Percentiles rank a stretch among this genome's conserved stretches.
Conservation (phyloP, 495 filamentous ascomycete genomes). For the Hypoxylon rickii region DNA sequence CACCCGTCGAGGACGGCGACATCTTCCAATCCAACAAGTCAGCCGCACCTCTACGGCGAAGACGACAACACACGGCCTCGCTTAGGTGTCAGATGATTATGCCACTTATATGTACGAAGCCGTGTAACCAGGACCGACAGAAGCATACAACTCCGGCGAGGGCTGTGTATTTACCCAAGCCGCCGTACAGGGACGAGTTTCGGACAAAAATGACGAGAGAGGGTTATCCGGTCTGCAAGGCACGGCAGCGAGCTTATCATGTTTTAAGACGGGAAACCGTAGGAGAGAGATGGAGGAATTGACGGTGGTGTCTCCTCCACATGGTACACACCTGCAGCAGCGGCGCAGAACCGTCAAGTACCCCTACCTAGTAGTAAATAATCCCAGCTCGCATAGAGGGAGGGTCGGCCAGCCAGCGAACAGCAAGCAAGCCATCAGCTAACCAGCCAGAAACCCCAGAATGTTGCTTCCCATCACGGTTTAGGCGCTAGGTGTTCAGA, state of each 20-base stretch:
- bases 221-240: conserved; percentile 40
- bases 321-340: conserved; percentile 38
- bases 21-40: conserved; percentile 39
- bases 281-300: conserved; percentile 25
- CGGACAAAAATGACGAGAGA: conserved; percentile 33
- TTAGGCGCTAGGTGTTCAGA: conserved; percentile 32
- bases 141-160: conserved; percentile 33
- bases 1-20: conserved; percentile 56
- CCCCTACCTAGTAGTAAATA: conserved; percentile 30
- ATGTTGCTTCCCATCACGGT: conserved; percentile 38
- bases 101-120: conserved; percentile 21
- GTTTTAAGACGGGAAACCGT: conserved; percentile 32
- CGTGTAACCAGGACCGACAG: conserved; percentile 31
- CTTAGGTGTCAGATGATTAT: conserved; percentile 26
- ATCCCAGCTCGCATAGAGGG: conserved; percentile 11
- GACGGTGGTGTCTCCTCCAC: conserved; percentile 25
- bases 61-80: conserved; percentile 20
- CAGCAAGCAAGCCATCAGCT: conserved; percentile 11
- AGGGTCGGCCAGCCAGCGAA: conserved; percentile 1
- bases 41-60: conserved; percentile 23
- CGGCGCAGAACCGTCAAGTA: conserved; percentile 31
- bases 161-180: conserved; percentile 30
- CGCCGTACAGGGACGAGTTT: conserved; percentile 23
- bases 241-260: conserved; percentile 41
- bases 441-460: conserved; percentile 34